Base-by-base conservation (phyloP, 1,284 basidiomycete species). In the Thelephora terrestris region DNA sequence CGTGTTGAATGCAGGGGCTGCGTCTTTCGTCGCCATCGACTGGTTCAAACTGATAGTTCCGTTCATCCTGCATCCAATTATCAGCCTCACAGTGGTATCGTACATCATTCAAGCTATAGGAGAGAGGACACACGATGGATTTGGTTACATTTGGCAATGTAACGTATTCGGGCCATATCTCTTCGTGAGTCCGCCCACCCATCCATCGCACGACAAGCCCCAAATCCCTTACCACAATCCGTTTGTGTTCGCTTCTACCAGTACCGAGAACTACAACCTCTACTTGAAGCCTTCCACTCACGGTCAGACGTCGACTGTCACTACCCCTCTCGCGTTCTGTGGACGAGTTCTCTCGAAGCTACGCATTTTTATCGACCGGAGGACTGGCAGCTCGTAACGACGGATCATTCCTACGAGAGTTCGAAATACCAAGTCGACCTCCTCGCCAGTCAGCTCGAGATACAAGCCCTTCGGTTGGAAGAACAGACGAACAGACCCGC, bases 131-230 rank as follows among this genome's bases (percentile, higher is more conserved):
- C 64, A 69, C 17, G 89, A 93, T 50, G 79, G 84, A 18, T 64
- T 91, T 0, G 91, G 91, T 0, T 80, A 74, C 70, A 76, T 85
- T 7, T 95, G 88, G 87, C 86, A 92, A 58, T 83, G 81, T 48
- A 94, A 94, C 57, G 71, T 91, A 20, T 87, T 94, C 48, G 81
- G 85, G 0, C 87, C 91, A 58, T 94, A 87, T 59, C 71, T 78
- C 35, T 65, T 95, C 57, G 91, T 92, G 56, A 52, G 86, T 73
- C 12, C 23, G 34, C 45, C 21, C 39, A 12, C 21, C 21, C 4
- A 39, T 9, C 21, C 12, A 10, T n/a, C n/a, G n/a, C n/a, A n/a
- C n/a, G n/a, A n/a, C 39, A n/a, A 4, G 3, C n/a, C 20, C 10
- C 39, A 42, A 42, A 2, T 9, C 32, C 12, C 20, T 25, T 14